phyloP scores from a whole-genome alignment of 176 grass and related monocot genomes.

The Triticum turgidum region DNA sequence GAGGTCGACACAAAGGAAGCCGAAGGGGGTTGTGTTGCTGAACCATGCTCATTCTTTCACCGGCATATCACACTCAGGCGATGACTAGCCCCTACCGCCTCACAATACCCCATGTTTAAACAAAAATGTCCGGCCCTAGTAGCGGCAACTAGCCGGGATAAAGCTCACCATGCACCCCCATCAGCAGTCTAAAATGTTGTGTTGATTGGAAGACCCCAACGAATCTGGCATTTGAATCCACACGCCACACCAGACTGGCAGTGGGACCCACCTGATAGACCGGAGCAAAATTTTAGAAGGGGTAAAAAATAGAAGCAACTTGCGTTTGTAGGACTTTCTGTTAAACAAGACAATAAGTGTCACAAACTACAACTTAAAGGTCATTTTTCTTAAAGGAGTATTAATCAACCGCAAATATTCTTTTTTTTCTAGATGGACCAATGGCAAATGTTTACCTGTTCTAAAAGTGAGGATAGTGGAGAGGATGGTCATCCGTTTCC shows the following conservation, averaged over 20 bases:
- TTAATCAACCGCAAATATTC: too few species aligned
- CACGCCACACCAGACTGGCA: rapidly evolving
- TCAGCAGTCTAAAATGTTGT: rapidly evolving
- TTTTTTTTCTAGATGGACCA: too few species aligned
- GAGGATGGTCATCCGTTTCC: too few species aligned
- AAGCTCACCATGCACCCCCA: background rate
- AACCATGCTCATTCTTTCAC: too few species aligned
- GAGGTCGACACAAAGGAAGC: background rate
- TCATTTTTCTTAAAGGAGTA: too few species aligned
- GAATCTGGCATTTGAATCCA: background rate
- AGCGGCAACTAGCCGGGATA: too few species aligned
- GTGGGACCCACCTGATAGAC: background rate
- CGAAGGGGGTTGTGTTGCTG: background rate
- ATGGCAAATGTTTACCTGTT: too few species aligned
- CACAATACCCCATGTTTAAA: too few species aligned
- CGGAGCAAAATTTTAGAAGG: background rate
- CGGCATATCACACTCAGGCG: too few species aligned
- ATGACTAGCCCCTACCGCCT: too few species aligned
- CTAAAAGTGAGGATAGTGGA: too few species aligned
- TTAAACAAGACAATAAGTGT: background rate
- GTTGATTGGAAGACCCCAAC: background rate
- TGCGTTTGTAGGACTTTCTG: background rate
- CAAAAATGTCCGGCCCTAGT: too few species aligned
- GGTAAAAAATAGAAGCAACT: background rate
- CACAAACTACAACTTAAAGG: background rate